Evolutionary conservation across 179 eudicot species (phyloP).

Genomic region (Beta lomatogona): DNA sequence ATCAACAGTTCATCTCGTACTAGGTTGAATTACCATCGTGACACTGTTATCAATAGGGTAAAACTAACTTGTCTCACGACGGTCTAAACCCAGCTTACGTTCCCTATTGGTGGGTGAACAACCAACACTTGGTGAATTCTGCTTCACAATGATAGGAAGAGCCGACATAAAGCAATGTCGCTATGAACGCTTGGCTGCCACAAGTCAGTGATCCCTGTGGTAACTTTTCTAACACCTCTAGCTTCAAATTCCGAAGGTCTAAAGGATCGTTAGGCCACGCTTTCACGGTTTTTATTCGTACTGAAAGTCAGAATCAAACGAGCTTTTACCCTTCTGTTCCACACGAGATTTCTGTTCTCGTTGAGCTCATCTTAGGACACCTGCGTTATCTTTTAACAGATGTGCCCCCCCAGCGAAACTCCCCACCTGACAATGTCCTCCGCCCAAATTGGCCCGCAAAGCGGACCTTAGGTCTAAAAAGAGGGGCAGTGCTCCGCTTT

Average conservation of each 20-base stretch:
- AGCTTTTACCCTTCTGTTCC: slow-evolving; percentile 97
- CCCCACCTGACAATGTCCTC: slow-evolving; percentile 19
- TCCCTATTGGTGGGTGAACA: too few species aligned
- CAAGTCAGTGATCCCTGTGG: neutral
- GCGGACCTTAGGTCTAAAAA: too few species aligned
- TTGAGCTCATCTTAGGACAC: slow-evolving; percentile 89
- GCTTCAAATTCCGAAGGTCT: slow-evolving; percentile 86
- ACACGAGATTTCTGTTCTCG: slow-evolving; percentile 88
- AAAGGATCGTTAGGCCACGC: slow-evolving; percentile 96
- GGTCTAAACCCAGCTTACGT: too few species aligned
- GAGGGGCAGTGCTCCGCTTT: too few species aligned
- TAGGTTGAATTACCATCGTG: too few species aligned
- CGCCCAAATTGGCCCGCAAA: too few species aligned
- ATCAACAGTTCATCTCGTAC: too few species aligned
- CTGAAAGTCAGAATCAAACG: slow-evolving; percentile 92
- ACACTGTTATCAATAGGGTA: too few species aligned
- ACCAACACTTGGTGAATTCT: too few species aligned
- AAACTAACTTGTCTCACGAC: too few species aligned
- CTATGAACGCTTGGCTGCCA: slow-evolving; percentile 19
- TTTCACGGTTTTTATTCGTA: slow-evolving; percentile 95
- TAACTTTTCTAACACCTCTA: slow-evolving; percentile 67
- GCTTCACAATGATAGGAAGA: too few species aligned
- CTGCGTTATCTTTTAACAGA: slow-evolving; percentile 75
- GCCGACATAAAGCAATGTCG: too few species aligned
- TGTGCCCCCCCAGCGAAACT: slow-evolving; percentile 65